These are phyloP conservation scores for Debaryomyces udenii DNA, from an alignment of 1,139 yeast species.

Conservation along the genomic window DNA sequence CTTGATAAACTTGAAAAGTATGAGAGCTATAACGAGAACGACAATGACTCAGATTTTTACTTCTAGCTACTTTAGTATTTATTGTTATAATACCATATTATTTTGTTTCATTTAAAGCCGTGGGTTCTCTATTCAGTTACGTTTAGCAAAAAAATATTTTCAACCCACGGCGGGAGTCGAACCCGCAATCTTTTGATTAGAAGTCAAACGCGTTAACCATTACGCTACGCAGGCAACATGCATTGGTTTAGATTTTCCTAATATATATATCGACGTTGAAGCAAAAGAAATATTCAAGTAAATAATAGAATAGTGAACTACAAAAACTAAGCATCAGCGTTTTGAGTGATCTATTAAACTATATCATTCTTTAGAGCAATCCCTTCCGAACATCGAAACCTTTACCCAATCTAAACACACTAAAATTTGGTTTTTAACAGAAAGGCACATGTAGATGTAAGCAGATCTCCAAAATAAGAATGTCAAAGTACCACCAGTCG, in stretches of 20 bases:
- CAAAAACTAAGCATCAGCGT: not conserved
- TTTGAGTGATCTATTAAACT: not conserved
- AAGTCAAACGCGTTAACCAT: constrained; percentile 38
- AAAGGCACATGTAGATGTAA: constrained; percentile 88
- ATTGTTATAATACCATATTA: not conserved
- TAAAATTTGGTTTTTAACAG: constrained; percentile 82
- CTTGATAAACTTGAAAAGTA: constrained; percentile 1
- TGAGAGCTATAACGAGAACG: constrained; percentile 6
- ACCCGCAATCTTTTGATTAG: constrained; percentile 39
- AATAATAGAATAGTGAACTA: too few species aligned
- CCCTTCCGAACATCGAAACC: constrained; percentile 88
- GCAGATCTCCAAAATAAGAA: constrained; percentile 95
- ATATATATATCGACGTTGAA: too few species aligned
- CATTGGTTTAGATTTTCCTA: not conserved
- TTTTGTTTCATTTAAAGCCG: too few species aligned
- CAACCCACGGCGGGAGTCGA: constrained; percentile 39
- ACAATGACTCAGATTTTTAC: constrained; percentile 10
- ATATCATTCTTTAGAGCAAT: constrained; percentile 58
- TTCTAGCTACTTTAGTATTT: constrained; percentile 1
- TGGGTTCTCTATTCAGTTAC: too few species aligned
- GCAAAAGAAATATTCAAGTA: too few species aligned
- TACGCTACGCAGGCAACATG: constrained; percentile 30
- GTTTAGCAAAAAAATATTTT: not conserved
- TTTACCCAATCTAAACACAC: constrained; percentile 88
- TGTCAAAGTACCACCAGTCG: constrained; percentile 84